Conservation (phyloP, 1,139 yeast species). For the Sugiyamaella grinbergsii region DNA sequence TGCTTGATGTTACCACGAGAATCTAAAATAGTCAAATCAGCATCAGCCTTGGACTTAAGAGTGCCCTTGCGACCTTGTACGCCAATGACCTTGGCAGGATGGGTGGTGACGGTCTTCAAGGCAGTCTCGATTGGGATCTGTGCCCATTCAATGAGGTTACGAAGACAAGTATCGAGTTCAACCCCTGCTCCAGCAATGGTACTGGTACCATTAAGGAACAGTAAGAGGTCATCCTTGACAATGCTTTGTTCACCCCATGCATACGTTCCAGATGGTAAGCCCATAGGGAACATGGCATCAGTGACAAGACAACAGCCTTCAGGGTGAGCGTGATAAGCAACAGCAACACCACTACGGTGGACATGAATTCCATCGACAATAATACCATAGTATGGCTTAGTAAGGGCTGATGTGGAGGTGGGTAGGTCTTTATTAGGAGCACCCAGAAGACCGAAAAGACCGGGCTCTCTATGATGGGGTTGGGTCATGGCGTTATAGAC, state of each 20-base stretch:
- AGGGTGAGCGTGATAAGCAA: conserved; percentile 58
- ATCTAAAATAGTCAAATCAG: conserved; percentile 58
- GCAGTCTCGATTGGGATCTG: conserved; percentile 56
- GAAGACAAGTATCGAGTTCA: conserved; percentile 55
- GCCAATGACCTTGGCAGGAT: conserved; percentile 56
- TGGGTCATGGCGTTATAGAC: conserved; percentile 70
- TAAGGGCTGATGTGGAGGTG: conserved; percentile 12
- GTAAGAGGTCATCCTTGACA: conserved; percentile 53
- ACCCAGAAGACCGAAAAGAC: conserved; percentile 58
- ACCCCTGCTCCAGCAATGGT: conserved; percentile 69
- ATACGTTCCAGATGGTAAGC: conserved; percentile 49
- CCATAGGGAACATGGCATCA: conserved; percentile 58
- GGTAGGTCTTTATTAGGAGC: conserved; percentile 28
- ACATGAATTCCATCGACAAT: conserved; percentile 67
- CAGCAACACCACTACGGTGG: conserved; percentile 57
- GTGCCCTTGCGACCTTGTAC: conserved; percentile 53
- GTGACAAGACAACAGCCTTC: conserved; percentile 61
- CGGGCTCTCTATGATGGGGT: conserved; percentile 64
- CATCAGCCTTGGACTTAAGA: conserved; percentile 58
- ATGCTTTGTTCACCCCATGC: conserved; percentile 47
- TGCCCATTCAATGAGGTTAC: conserved; percentile 59
- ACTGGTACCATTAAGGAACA: conserved; percentile 57
- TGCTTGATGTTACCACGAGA: conserved; percentile 50
- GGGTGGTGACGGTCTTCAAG: conserved; percentile 58
- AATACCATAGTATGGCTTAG: conserved; percentile 57